Percentiles rank a stretch among this genome's conserved stretches.
phyloP scores from a whole-genome alignment of 2,329 filamentous ascomycete species.

The Cercospora janseana region DNA sequence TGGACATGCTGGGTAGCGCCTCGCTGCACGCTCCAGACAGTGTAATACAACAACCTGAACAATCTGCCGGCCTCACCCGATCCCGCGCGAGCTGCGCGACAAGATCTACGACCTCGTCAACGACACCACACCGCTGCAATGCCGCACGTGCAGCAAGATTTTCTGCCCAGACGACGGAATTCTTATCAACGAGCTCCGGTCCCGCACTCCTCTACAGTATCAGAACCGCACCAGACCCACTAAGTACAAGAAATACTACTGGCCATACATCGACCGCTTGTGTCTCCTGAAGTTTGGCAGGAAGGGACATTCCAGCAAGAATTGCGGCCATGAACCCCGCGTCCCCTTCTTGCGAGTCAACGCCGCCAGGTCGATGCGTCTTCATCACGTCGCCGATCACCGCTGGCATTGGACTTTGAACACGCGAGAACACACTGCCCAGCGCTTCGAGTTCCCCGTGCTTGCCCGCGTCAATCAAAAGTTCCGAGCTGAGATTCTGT shows the following conservation, averaged over 20 bases:
- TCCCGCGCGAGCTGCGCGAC: not conserved
- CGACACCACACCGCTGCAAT: not conserved
- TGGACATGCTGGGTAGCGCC: not conserved
- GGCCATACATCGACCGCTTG: not conserved
- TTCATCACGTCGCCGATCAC: too few relatives aligned
- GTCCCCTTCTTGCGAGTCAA: not conserved
- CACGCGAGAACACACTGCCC: too few relatives aligned
- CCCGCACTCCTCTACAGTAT: not conserved
- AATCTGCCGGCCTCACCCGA: not conserved
- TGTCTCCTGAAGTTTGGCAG: not conserved
- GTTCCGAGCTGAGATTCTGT: not conserved
- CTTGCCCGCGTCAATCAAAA: not conserved
- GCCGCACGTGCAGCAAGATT: not conserved
- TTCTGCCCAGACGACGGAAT: too few relatives aligned
- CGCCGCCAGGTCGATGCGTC: too few relatives aligned
- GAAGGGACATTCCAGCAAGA: too few relatives aligned
- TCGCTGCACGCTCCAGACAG: not conserved
- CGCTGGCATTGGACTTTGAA: too few relatives aligned
- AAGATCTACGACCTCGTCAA: not conserved
- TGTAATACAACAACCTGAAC: not conserved
- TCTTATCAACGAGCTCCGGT: not conserved
- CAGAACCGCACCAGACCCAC: not conserved
- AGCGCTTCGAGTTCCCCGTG: not conserved
- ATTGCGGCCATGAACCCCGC: not conserved
- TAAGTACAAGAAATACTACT: not conserved